phyloP scores from a whole-genome alignment of 2,329 filamentous ascomycete genomes.

The Massarina eburnea region DNA sequence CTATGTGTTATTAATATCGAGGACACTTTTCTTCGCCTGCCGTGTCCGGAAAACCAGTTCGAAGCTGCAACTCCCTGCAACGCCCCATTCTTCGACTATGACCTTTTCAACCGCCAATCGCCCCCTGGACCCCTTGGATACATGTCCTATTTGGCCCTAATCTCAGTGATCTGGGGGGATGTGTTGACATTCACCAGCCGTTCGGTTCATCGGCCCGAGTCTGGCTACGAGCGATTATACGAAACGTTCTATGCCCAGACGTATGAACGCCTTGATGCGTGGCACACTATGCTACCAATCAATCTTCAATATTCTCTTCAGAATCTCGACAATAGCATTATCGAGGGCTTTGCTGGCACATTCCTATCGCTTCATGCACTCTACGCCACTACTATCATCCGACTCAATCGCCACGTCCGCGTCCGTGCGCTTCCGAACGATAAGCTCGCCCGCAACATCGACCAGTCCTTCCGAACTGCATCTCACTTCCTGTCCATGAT shows the following conservation, averaged over 20 bases:
- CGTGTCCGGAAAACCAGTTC: conserved; percentile 62
- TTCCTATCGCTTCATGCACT: conserved; percentile 67
- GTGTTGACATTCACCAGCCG: conserved; percentile 63
- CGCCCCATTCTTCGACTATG: conserved; percentile 63
- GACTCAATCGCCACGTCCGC: conserved; percentile 62
- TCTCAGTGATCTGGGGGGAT: conserved; percentile 67
- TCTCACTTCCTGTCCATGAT: conserved; percentile 36
- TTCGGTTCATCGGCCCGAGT: conserved; percentile 47
- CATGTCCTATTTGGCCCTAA: conserved; percentile 64
- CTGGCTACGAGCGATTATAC: conserved; percentile 49
- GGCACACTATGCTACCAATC: conserved; percentile 59
- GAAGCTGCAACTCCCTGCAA: conserved; percentile 61
- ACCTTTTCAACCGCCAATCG: conserved; percentile 45
- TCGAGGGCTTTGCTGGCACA: conserved; percentile 57
- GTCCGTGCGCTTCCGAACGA: conserved; percentile 27
- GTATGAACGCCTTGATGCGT: conserved; percentile 57
- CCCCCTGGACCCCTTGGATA: conserved; percentile 43
- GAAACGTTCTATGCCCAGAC: conserved; percentile 57
- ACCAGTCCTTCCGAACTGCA: conserved; percentile 30
- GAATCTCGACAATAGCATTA: conserved; percentile 60
- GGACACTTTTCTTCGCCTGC: conserved; percentile 68
- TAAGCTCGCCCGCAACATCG: conserved; percentile 34
- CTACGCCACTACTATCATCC: conserved; percentile 66
- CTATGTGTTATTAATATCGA: conserved; percentile 61
- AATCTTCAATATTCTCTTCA: conserved; percentile 56